Conservation (phyloP, 208 protist species). For the Trypanosoma brucei region DNA sequence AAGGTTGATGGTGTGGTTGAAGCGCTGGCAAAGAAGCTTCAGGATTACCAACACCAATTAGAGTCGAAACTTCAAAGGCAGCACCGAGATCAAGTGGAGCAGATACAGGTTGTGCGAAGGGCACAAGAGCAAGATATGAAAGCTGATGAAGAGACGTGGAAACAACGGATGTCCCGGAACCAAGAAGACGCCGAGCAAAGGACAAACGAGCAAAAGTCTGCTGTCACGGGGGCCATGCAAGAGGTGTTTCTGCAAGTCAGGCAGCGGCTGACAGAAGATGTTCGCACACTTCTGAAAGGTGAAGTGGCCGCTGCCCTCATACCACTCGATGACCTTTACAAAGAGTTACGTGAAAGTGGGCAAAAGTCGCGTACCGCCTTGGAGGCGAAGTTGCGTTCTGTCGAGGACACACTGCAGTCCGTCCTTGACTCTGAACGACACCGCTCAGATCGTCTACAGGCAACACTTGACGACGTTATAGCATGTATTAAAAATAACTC, state of each 20-base stretch:
- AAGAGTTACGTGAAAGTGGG: slow-evolving; percentile 20
- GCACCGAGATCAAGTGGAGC: slow-evolving; percentile 2
- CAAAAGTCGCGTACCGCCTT: slow-evolving; percentile 5
- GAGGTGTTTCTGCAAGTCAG: slow-evolving; percentile 2
- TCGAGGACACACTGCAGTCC: slow-evolving; percentile 7
- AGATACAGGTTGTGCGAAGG: slow-evolving; percentile 1
- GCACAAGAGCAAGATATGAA: not conserved
- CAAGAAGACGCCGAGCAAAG: not conserved
- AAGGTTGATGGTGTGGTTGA: slow-evolving; percentile 21
- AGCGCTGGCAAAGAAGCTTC: slow-evolving; percentile 9
- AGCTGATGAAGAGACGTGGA: not conserved
- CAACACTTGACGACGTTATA: slow-evolving; percentile 7
- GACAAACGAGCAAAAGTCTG: not conserved
- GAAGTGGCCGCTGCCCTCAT: slow-evolving; percentile 9
- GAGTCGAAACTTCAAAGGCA: slow-evolving; percentile 1
- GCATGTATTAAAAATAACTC: slow-evolving; percentile 5
- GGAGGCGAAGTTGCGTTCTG: slow-evolving; percentile 12
- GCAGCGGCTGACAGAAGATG: slow-evolving; percentile 10
- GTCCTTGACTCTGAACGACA: not conserved
- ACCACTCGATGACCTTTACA: slow-evolving; percentile 10
- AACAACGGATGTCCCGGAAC: not conserved
- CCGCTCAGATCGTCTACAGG: not conserved
- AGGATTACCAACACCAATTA: slow-evolving; percentile 14
- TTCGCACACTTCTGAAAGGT: slow-evolving; percentile 11
- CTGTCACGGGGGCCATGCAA: not conserved